Percentiles rank a stretch among this genome's conserved stretches.
Evolutionary conservation across 352 stramenopile species (phyloP).

Genomic region (Phytophthora cryptogea): DNA sequence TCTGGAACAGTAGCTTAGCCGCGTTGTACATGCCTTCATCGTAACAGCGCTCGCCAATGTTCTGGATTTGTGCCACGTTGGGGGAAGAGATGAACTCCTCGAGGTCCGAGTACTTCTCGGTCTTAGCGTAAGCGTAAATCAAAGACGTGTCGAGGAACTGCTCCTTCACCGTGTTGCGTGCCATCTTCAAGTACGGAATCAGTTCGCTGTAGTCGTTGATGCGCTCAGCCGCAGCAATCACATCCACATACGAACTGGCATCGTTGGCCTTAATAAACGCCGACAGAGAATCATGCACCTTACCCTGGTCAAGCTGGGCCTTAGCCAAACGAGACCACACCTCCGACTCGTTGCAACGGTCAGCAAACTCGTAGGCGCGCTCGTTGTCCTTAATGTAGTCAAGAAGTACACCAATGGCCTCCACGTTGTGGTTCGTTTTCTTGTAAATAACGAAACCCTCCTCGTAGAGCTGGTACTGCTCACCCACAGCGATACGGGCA

Average conservation of each 20-base stretch:
- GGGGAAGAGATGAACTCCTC: conserved; percentile 99
- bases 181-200: conserved; percentile 99
- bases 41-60: conserved; percentile 98
- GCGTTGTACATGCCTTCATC: conserved; percentile 99
- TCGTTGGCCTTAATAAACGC: conserved; percentile 99
- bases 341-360: conserved; percentile 97
- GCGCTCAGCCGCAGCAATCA: conserved; percentile 97
- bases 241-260: conserved; percentile 96
- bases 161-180: conserved; percentile 98
- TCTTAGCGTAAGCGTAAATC: conserved; percentile 99
- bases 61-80: conserved; percentile 99
- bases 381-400: conserved; percentile 98
- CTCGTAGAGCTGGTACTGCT: conserved; percentile 99
- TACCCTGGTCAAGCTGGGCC: conserved; percentile 96
- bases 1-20: conserved; percentile 98
- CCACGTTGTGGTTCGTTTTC: conserved; percentile 98
- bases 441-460: conserved; percentile 99
- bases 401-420: conserved; percentile 92
- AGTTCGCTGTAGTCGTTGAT: conserved; percentile 97
- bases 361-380: conserved; percentile 98
- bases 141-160: conserved; percentile 99
- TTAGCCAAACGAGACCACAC: conserved; percentile 99
- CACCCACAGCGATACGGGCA: conserved; percentile 97
- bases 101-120: conserved; percentile 97
- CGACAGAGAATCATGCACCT: conserved; percentile 97